Percentiles rank a stretch among this genome's conserved stretches.
Evolutionary conservation across 1,284 basidiomycete genomes (phyloP).

Genomic region (Cryptococcus jaspeensis): DNA sequence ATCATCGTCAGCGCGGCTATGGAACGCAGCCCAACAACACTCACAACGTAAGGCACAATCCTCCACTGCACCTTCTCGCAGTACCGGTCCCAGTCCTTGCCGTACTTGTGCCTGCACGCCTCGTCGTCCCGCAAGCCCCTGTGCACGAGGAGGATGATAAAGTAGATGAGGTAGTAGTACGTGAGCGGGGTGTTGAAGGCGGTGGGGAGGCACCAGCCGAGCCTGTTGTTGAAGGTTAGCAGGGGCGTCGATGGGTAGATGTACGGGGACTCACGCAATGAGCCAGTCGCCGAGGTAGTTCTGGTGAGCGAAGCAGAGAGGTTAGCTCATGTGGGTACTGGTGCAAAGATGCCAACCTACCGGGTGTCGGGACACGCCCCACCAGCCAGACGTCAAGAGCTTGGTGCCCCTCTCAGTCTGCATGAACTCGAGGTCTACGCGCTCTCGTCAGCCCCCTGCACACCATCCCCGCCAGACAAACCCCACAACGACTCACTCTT

Average conservation of each 20-base stretch:
- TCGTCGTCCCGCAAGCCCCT: conserved; percentile 90
- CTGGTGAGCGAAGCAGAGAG: conserved; percentile 21
- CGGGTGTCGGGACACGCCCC: conserved; percentile 91
- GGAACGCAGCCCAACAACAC: conserved; percentile 9
- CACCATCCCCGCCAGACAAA: background rate
- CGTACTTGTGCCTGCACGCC: conserved; percentile 82
- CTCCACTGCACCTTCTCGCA: conserved; percentile 78
- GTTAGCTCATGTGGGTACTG: conserved; percentile 57
- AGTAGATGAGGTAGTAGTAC: conserved; percentile 93
- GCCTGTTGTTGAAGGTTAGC: conserved; percentile 46
- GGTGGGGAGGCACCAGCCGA: conserved; percentile 84
- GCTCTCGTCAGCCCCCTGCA: conserved; percentile 1
- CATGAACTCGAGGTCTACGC: conserved; percentile 69
- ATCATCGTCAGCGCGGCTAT: background rate
- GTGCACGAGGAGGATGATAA: conserved; percentile 85
- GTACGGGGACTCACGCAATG: conserved; percentile 45
- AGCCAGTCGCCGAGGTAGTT: conserved; percentile 70
- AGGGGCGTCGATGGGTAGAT: background rate
- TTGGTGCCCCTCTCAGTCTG: conserved; percentile 84
- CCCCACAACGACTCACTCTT: conserved; percentile 60
- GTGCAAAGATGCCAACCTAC: conserved; percentile 54
- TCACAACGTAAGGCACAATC: conserved; percentile 77
- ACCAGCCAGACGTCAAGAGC: conserved; percentile 94
- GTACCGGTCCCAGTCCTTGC: conserved; percentile 85
- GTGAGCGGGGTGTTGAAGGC: conserved; percentile 89